phyloP scores from a whole-genome alignment of 768 basidiomycete species.

The Fistulinella prunicolor region DNA sequence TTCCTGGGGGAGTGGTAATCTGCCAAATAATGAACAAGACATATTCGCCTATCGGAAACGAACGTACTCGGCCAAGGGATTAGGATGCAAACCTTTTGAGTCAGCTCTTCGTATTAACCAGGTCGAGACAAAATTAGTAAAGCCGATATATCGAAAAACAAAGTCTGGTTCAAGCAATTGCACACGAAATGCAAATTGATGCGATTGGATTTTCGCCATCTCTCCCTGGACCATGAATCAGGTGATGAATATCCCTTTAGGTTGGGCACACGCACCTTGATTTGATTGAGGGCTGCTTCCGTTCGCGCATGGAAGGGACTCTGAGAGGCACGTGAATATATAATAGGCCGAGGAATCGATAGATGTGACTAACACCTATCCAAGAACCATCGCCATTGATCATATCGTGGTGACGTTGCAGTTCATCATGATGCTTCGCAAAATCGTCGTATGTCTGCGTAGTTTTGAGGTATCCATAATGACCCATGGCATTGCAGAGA shows the following conservation, averaged over 20 bases:
- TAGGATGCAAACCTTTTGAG: conserved; percentile 74
- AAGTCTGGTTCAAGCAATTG: conserved; percentile 88
- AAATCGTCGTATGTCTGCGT: conserved; percentile 74
- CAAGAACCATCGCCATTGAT: conserved; percentile 76
- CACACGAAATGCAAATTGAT: conserved; percentile 77
- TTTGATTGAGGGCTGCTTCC: conserved; percentile 71
- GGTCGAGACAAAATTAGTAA: conserved; percentile 86
- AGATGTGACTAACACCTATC: conserved; percentile 60
- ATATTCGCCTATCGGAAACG: neutral
- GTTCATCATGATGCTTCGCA: conserved; percentile 70
- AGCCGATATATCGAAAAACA: conserved; percentile 71
- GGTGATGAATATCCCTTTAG: neutral
- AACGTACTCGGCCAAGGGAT: conserved; percentile 60
- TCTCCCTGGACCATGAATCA: conserved; percentile 48
- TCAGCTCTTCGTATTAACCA: conserved; percentile 94
- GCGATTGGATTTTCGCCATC: conserved; percentile 64
- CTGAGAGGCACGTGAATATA: conserved; percentile 35
- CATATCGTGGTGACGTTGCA: conserved; percentile 73
- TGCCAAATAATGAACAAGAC: conserved; percentile 31
- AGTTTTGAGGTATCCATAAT: conserved; percentile 83
- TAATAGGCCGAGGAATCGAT: neutral
- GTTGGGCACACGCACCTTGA: conserved; percentile 52
- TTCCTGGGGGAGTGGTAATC: conserved; percentile 81
- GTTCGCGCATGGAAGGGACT: conserved; percentile 71
- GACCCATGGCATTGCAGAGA: conserved; percentile 80